These are phyloP conservation scores for Mycotypha africana DNA, from an alignment of 371 early-diverging fungal genomes.

Conservation along the genomic window DNA sequence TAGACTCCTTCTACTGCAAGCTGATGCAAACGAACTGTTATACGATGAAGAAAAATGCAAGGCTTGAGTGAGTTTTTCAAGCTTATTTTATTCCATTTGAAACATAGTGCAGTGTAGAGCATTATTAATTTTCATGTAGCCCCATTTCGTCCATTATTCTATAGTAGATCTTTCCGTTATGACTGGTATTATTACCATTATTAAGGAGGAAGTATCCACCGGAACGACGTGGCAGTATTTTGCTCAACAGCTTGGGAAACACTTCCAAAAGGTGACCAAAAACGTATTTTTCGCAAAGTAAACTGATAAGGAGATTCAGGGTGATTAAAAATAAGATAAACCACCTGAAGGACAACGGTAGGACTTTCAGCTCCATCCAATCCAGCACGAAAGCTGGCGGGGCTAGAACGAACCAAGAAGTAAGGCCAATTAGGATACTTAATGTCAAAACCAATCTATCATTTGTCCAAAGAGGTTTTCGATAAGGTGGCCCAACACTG, in stretches of 20 bases:
- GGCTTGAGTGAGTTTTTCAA: too few species aligned
- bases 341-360: conserved; percentile 46
- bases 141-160: conserved; percentile 46
- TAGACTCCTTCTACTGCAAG: too few species aligned
- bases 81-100: too few species aligned
- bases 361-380: conserved; percentile 50
- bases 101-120: background rate
- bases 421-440: conserved; percentile 37
- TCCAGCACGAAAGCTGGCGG: conserved; percentile 39
- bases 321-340: conserved; percentile 42
- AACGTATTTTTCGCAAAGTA: conserved; percentile 49
- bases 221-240: background rate
- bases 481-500: conserved; percentile 92
- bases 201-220: background rate
- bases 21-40: too few species aligned
- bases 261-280: conserved; percentile 24
- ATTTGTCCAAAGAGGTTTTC: conserved; percentile 77
- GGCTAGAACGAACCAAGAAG: conserved; percentile 40
- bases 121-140: conserved; percentile 7
- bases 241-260: conserved; percentile 1
- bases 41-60: too few species aligned
- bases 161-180: conserved; percentile 40
- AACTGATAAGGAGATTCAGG: conserved; percentile 41
- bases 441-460: conserved; percentile 61
- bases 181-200: background rate